Evolutionary conservation across 495 filamentous ascomycete species (phyloP).

Genomic region (Tuber melanosporum): DNA sequence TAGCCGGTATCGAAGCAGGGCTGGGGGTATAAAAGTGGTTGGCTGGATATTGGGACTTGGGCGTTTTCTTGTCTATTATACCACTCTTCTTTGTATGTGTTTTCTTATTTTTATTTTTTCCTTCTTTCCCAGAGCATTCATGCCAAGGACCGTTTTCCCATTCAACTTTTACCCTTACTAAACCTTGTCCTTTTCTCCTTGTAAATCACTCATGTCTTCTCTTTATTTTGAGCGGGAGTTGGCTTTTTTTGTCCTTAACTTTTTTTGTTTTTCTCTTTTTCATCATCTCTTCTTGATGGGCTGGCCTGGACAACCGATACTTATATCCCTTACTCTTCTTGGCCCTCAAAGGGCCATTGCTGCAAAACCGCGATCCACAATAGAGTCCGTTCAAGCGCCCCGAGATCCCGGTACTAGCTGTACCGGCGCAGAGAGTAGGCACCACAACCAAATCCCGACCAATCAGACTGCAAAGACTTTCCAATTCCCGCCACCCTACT

Average conservation of each 20-base stretch:
- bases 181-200: conserved; percentile 40
- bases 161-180: conserved; percentile 25
- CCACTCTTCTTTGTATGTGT: conserved; percentile 16
- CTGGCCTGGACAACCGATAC: conserved; percentile 1
- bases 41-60: conserved; percentile 13
- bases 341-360: not conserved
- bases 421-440: not conserved
- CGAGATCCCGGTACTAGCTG: not conserved
- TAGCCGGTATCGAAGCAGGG: not conserved
- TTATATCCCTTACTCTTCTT: not conserved
- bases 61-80: conserved; percentile 34
- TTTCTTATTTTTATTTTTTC: not conserved
- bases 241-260: conserved; percentile 42
- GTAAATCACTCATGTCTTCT: conserved; percentile 20
- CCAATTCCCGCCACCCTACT: not conserved
- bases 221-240: conserved; percentile 36
- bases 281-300: conserved; percentile 22
- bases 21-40: conserved; percentile 24
- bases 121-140: not conserved
- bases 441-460: not conserved
- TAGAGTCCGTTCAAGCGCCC: not conserved
- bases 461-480: not conserved
- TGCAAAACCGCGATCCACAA: not conserved
- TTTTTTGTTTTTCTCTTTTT: conserved; percentile 37
- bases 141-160: not conserved